Evolutionary conservation across 2,329 filamentous ascomycete species (phyloP).

Genomic region (Fusarium decemcellulare): DNA sequence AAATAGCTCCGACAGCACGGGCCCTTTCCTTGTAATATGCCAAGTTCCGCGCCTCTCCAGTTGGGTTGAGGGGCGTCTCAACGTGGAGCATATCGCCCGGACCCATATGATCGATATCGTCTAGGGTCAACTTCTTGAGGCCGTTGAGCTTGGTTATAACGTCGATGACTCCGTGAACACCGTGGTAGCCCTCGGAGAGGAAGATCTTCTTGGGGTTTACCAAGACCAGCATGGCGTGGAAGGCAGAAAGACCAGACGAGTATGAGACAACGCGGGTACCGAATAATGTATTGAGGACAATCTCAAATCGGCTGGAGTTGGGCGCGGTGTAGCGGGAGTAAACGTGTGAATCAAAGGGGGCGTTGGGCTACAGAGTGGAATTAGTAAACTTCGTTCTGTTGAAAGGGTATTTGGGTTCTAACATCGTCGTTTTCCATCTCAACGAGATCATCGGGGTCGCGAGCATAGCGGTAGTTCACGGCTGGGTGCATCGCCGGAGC

Average conservation of each 20-base stretch:
- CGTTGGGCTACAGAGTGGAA: neutral
- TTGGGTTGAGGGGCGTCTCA: neutral
- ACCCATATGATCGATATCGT: neutral
- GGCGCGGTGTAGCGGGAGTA: neutral
- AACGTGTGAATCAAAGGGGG: neutral
- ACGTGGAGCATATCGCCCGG: neutral
- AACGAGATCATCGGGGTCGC: neutral
- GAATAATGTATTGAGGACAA: neutral
- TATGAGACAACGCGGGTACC: neutral
- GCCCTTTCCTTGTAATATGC: neutral
- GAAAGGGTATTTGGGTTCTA: too few relatives aligned
- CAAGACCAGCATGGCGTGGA: neutral
- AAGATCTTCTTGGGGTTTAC: neutral
- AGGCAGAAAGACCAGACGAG: neutral
- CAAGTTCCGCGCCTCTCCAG: neutral
- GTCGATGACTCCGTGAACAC: neutral
- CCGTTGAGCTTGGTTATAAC: neutral
- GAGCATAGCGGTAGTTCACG: neutral
- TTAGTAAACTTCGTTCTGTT: too few relatives aligned
- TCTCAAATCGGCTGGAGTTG: neutral
- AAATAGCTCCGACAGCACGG: neutral
- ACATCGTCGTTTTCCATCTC: conserved; percentile 2
- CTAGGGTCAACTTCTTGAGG: neutral
- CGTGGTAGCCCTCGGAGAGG: neutral
- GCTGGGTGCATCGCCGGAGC: neutral